A percentile compares a stretch with the other conserved stretches of the same genome.
Evolutionary conservation across 1,284 basidiomycete species (phyloP).

Genomic region (Pascua guehoae): DNA sequence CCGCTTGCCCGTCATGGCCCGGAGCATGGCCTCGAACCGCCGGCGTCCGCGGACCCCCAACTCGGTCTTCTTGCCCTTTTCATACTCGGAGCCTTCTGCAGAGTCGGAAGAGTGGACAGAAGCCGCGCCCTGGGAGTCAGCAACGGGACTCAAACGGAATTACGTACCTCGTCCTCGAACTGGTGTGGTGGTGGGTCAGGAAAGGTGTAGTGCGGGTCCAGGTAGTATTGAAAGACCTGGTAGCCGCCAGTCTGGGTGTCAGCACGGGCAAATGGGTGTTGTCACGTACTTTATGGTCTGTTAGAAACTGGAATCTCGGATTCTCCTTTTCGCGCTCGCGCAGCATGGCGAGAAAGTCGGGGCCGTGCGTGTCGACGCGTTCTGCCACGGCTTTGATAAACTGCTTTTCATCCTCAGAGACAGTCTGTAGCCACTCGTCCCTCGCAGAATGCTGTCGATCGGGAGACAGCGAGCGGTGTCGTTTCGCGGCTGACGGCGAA

Average conservation of each 20-base stretch:
- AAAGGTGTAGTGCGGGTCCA: conserved; percentile 61
- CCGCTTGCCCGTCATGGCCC: conserved; percentile 75
- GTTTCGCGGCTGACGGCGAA: conserved; percentile 9
- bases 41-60: conserved; percentile 73
- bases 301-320: conserved; percentile 75
- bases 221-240: conserved; percentile 70
- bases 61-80: conserved; percentile 64
- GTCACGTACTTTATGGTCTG: conserved; percentile 60
- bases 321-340: conserved; percentile 74
- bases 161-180: conserved; percentile 78
- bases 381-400: conserved; percentile 81
- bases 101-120: conserved; percentile 92
- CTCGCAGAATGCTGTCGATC: not conserved
- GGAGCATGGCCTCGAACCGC: conserved; percentile 84
- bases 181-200: conserved; percentile 56
- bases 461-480: conserved; percentile 3
- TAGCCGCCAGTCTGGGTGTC: conserved; percentile 44
- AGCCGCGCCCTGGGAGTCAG: conserved; percentile 67
- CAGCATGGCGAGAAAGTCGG: conserved; percentile 69
- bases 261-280: not conserved
- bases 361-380: conserved; percentile 76
- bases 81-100: conserved; percentile 86
- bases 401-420: conserved; percentile 69
- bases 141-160: not conserved
- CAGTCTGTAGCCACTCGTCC: conserved; percentile 47